phyloP scores from a whole-genome alignment of 805 yeast genomes.

The Ogataea sp. region DNA sequence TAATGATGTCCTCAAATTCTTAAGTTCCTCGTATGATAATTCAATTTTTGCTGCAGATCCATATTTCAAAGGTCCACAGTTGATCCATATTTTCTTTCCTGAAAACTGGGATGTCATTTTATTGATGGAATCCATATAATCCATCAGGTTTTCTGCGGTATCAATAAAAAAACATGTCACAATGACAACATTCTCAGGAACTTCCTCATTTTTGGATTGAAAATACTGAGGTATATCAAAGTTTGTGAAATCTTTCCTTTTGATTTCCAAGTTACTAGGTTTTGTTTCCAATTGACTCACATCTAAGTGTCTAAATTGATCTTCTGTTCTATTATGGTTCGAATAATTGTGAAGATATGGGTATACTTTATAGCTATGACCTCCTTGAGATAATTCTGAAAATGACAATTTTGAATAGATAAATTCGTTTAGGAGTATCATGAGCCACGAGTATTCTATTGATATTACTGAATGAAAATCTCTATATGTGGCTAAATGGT shows the following conservation, averaged over 20 bases:
- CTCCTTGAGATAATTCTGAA: constrained; percentile 1
- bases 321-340: constrained; percentile 40
- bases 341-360: constrained; percentile 65
- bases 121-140: constrained; percentile 62
- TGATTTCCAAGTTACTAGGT: constrained; percentile 41
- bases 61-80: constrained; percentile 87
- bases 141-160: constrained; percentile 82
- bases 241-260: constrained; percentile 58
- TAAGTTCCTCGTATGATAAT: constrained; percentile 62
- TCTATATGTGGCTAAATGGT: constrained; percentile 37
- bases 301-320: constrained; percentile 42
- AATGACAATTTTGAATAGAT: constrained; percentile 28
- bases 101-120: constrained; percentile 24
- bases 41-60: constrained; percentile 80
- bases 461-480: constrained; percentile 50
- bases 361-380: constrained; percentile 18
- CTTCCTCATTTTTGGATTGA: constrained; percentile 1
- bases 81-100: constrained; percentile 63
- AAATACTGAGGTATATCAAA: constrained; percentile 28
- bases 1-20: constrained; percentile 37
- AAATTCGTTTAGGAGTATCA: constrained; percentile 64
- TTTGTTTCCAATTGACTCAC: constrained; percentile 21
- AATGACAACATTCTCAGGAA: constrained; percentile 41
- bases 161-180: constrained; percentile 77
- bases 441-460: constrained; percentile 66